Percentiles rank a stretch among this genome's conserved stretches.
Evolutionary conservation across 345 rosid species (phyloP).

Genomic region (Hirschfeldia incana): DNA sequence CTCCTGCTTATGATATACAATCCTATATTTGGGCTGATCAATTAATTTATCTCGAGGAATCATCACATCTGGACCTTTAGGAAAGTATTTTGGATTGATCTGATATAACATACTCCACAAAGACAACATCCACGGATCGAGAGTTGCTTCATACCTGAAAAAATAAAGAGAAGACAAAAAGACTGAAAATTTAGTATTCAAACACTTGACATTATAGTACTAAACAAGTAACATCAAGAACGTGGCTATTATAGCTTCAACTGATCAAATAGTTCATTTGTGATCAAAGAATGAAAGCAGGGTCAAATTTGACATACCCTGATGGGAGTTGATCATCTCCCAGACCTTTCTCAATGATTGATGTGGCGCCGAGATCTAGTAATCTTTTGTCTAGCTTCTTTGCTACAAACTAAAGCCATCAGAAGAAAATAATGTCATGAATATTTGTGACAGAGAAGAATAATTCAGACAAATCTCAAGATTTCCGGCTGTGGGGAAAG

Average conservation of each 20-base stretch:
- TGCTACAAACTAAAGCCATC: slow-evolving; percentile 82
- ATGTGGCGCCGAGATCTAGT: slow-evolving; percentile 71
- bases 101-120: slow-evolving; percentile 67
- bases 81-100: slow-evolving; percentile 62
- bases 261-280: background rate
- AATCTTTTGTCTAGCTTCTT: slow-evolving; percentile 94
- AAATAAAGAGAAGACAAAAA: slow-evolving; percentile 2
- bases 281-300: background rate
- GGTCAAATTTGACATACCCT: slow-evolving; percentile 55
- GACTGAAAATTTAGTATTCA: background rate
- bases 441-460: background rate
- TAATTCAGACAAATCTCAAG: background rate
- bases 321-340: slow-evolving; percentile 98
- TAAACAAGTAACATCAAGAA: background rate
- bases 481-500: background rate
- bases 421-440: slow-evolving; percentile 2
- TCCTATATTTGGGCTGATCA: slow-evolving; percentile 64
- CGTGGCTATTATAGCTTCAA: slow-evolving; percentile 4
- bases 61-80: slow-evolving; percentile 63
- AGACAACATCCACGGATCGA: slow-evolving; percentile 92
- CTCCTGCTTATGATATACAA: slow-evolving; percentile 48
- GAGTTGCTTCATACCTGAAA: slow-evolving; percentile 82
- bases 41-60: slow-evolving; percentile 46
- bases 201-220: background rate
- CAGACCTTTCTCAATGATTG: slow-evolving; percentile 75